phyloP scores from a whole-genome alignment of 177 flowering plant species.

The Vitis hybrid region DNA sequence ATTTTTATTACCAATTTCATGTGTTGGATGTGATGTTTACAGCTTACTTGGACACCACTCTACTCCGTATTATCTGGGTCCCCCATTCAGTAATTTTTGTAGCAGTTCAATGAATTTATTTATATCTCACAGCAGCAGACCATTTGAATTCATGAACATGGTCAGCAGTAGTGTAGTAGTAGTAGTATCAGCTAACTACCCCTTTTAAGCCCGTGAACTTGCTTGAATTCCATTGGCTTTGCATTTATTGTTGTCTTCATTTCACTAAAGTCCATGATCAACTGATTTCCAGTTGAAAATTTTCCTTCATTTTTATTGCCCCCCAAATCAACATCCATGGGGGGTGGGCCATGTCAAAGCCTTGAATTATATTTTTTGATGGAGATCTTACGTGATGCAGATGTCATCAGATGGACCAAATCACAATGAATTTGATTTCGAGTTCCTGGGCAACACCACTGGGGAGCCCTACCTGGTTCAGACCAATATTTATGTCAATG shows the following conservation, averaged over 20 bases:
- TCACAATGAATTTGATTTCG: constrained; percentile 93
- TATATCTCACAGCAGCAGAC: no score
- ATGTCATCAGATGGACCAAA: constrained; percentile 93
- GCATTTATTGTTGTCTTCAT: neutral
- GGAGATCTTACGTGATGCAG: constrained; percentile 26
- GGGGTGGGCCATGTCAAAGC: neutral
- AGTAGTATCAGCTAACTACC: neutral
- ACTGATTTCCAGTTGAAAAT: no score
- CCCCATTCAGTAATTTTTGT: no score
- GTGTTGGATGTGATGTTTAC: no score
- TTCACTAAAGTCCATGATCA: no score
- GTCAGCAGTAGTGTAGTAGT: no score
- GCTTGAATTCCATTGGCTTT: neutral
- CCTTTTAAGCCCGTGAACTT: constrained; percentile 3
- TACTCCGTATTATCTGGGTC: no score
- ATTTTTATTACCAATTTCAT: no score
- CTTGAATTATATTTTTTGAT: neutral
- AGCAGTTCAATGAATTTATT: no score
- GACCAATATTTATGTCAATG: constrained; percentile 87
- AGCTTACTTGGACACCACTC: no score
- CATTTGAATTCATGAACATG: no score
- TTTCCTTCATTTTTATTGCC: no score
- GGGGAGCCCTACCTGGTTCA: constrained; percentile 91
- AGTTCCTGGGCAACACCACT: constrained; percentile 87
- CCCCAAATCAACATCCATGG: neutral